Evolutionary conservation across 306 rosid genomes (phyloP), one percentile per base, ranked within the genome.

Genomic region (Cucurbita argyrosperma): DNA sequence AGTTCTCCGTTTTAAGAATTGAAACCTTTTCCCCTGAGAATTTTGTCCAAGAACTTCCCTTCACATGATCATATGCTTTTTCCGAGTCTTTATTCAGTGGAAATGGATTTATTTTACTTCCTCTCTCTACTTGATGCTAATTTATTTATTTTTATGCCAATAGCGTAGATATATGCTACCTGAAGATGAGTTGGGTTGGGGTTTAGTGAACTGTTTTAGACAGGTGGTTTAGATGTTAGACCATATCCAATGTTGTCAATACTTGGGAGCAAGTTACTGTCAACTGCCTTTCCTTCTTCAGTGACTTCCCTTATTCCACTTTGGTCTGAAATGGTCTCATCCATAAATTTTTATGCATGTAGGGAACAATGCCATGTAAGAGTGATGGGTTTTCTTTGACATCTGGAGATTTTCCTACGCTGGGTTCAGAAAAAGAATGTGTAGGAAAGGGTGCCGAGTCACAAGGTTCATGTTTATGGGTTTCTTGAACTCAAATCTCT

Each of bases 371-470:
- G 37, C 85, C 80, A 60, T 74, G 83, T 71, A 90, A 87, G 83
- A 82, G 81, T 62, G 92, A 85, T 77, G 90, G 77, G 71, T 94
- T 94, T 86, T 89, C 96, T 42, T 83, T 91, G 69, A 77, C 92
- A 76, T 88, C 97, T 71, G 98, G 97, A 81, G 96, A 94, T 79
- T 94, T 94, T 81, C 98, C 98, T 26, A 85, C 96, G 43, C 98
- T 94, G 84, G 96, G 98, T 83, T 89, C 96, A 21, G 96, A 87
- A 58, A 93, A 86, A 82, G 98, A 89, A 75, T 86, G 83, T 72
- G 74, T 83, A 59, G 83, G 77, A 52, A 90, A 80, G 84, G 81
- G 79, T 78, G 80, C 85, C 21, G 92, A 84, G 76, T 78, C 81
- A 56, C 89, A 78, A 86, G 98, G 98, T 90, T 76, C 58, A 49